A percentile compares a stretch with the other conserved stretches of the same genome.
Evolutionary conservation across 352 stramenopile genomes (phyloP).

Genomic region (Globisporangium barbulae): DNA sequence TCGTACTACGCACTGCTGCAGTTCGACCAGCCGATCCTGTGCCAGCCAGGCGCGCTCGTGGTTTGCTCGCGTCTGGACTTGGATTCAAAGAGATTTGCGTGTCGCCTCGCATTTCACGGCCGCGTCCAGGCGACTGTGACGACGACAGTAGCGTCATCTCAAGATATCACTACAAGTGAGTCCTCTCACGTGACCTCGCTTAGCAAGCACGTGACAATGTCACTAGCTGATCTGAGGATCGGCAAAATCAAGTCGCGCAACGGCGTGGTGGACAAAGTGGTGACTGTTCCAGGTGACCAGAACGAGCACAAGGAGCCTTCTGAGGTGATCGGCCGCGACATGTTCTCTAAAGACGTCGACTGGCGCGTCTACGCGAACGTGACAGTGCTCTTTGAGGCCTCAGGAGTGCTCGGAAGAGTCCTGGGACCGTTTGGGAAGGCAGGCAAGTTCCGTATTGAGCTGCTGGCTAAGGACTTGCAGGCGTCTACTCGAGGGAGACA

Average conservation of each 20-base stretch:
- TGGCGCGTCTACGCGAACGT: conserved; percentile 55
- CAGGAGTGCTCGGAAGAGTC: conserved; percentile 40
- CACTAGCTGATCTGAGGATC: conserved; percentile 38
- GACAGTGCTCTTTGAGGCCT: conserved; percentile 45
- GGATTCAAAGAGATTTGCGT: conserved; percentile 53
- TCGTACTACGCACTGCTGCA: conserved; percentile 51
- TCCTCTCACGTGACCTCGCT: background rate
- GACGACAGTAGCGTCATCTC: background rate
- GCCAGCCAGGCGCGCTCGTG: conserved; percentile 40
- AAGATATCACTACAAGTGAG: background rate
- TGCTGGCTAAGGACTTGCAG: conserved; percentile 12
- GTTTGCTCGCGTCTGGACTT: conserved; percentile 78
- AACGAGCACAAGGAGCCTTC: background rate
- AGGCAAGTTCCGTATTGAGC: conserved; percentile 64
- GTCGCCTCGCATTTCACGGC: conserved; percentile 75
- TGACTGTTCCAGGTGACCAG: conserved; percentile 10
- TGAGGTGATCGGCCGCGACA: conserved; percentile 61
- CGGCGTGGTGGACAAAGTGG: conserved; percentile 59
- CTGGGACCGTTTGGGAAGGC: conserved; percentile 78
- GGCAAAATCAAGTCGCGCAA: conserved; percentile 58
- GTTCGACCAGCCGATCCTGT: conserved; percentile 66
- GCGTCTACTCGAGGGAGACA: background rate
- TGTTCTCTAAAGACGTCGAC: conserved; percentile 78
- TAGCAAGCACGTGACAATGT: conserved; percentile 13
- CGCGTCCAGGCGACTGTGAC: conserved; percentile 39